These are phyloP conservation scores for Dictyostelium intermedium DNA, from an alignment of 78 protist species.

Conservation along the genomic window DNA sequence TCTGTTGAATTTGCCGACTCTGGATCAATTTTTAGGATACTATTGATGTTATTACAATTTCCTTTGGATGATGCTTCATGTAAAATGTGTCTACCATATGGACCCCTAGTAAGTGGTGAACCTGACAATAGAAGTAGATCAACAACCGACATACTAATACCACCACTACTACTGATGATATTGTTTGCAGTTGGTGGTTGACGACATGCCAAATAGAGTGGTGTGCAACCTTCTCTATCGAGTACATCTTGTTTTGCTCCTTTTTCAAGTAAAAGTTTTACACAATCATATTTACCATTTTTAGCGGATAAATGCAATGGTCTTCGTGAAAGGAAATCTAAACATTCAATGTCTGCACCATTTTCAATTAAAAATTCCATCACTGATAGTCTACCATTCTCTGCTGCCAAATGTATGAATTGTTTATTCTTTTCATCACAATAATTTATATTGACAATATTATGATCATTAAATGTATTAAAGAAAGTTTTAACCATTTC, in stretches of 20 bases:
- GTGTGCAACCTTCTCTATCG: constrained; percentile 73
- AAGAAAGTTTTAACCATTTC: constrained; percentile 28
- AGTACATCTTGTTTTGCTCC: constrained; percentile 7
- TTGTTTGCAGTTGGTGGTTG: not conserved
- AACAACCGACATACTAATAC: not conserved
- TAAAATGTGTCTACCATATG: constrained; percentile 18
- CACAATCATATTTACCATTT: constrained; percentile 6
- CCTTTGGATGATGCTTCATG: constrained; percentile 49
- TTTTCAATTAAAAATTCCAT: constrained; percentile 20
- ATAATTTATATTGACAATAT: not conserved
- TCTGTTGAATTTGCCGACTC: not conserved
- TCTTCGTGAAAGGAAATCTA: constrained; percentile 34
- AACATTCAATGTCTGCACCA: constrained; percentile 55
- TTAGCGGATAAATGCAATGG: constrained; percentile 65
- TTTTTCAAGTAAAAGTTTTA: constrained; percentile 1
- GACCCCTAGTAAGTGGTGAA: constrained; percentile 1
- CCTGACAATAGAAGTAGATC: not conserved
- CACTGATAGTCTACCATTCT: constrained; percentile 4
- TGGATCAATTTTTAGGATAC: not conserved
- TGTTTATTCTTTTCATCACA: constrained; percentile 68
- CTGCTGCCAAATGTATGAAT: constrained; percentile 51
- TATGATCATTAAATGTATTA: not conserved
- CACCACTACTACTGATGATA: not conserved
- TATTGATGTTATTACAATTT: not conserved
- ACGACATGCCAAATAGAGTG: constrained; percentile 51